These are phyloP conservation scores for Lophium mytilinum DNA, from an alignment of 495 filamentous ascomycete species.

Conservation along the genomic window DNA sequence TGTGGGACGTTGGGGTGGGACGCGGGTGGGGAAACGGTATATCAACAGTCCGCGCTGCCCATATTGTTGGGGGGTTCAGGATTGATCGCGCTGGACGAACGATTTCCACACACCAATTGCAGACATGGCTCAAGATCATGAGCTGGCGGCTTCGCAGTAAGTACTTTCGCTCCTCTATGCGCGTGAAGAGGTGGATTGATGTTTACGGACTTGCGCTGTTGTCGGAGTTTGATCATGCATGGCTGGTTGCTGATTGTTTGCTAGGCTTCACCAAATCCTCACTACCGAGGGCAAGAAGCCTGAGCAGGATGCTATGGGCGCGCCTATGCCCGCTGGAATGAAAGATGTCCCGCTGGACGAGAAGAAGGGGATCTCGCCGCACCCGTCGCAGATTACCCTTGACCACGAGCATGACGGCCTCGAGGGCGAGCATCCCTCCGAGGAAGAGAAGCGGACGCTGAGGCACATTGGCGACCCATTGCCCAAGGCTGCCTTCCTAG, in stretches of 20 bases:
- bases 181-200: too few species aligned
- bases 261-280: conserved; percentile 20
- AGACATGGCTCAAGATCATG: not conserved
- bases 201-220: too few species aligned
- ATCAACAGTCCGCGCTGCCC: too few species aligned
- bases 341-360: not conserved
- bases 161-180: not conserved
- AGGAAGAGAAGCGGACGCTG: conserved; percentile 32
- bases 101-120: too few species aligned
- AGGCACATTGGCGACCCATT: conserved; percentile 20
- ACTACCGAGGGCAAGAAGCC: not conserved
- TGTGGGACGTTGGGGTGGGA: too few species aligned
- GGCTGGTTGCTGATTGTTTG: not conserved
- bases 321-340: conserved; percentile 1
- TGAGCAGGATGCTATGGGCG: conserved; percentile 12
- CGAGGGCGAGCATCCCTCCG: conserved; percentile 8
- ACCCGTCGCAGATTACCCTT: not conserved
- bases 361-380: conserved; percentile 2
- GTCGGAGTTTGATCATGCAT: not conserved
- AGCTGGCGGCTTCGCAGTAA: conserved; percentile 13
- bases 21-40: too few species aligned
- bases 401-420: conserved; percentile 2
- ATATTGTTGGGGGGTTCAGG: too few species aligned
- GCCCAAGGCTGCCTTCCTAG: conserved; percentile 42
- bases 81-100: too few species aligned